Base-by-base conservation (phyloP, 1,284 basidiomycete genomes). In the Irpex lacteus region DNA sequence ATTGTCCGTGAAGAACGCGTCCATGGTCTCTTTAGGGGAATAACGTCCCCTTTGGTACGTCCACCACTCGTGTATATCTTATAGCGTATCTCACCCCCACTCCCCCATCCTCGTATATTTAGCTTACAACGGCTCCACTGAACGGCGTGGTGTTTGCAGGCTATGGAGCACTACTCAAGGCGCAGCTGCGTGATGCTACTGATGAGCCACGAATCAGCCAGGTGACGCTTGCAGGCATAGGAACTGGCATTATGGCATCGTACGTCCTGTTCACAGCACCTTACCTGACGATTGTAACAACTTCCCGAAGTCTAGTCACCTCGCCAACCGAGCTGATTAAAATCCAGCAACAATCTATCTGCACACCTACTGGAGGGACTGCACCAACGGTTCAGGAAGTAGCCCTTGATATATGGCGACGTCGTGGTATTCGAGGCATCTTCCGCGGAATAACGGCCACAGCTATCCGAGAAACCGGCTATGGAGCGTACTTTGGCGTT, bases 291-390 rank as follows among this genome's bases (percentile, higher is more conserved):
- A 56, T 63, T 53, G 13, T 13, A 56, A 5, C 40, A 34, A 53
- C 38, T 18, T 37, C 38, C 54, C 54, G 0, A 71, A 94, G 92
- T 5, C 70, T 92, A 7, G 77, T 96, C 54, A 91, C 92, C 1
- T 89, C 91, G 2, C 94, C 94, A 0, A 91, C 88, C 11, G 94
- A 96, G 70, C 81, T 95, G 0, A 82, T 96, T 77, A 96, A 96
- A 81, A 93, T 95, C 70, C 86, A 90, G 9, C 93, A 96, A 68
- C 90, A 92, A 60, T 69, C 68, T 21, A 63, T 70, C 57, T 63
- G 68, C 55, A 68, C 60, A 26, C 62, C 64, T 11, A 11, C 63
- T 2, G 50, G 59, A 47, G 52, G 32, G 8, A 26, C 34, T 9
- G 59, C 65, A 32, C 61, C 65, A 9, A 78, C 85, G 65, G 77